Evolutionary conservation across 2,329 filamentous ascomycete species (phyloP).

Genomic region (Exophiala mesophila): DNA sequence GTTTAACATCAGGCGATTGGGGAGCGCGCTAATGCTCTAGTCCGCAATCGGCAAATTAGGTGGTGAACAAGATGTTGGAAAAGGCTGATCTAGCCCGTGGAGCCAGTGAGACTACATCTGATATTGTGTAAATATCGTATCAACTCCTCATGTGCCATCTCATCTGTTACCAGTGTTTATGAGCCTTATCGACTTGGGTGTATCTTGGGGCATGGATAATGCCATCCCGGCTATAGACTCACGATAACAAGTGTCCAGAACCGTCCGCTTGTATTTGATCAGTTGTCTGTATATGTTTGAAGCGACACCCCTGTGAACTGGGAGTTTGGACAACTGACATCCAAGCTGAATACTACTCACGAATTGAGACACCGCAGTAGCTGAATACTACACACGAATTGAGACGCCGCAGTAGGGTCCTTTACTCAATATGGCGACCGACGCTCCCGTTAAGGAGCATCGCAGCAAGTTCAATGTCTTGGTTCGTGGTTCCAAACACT

Average conservation of each 20-base stretch:
- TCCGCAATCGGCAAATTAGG: neutral
- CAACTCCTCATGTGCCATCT: neutral
- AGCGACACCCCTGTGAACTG: neutral
- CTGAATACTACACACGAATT: too few relatives aligned
- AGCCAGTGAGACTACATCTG: neutral
- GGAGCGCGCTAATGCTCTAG: neutral
- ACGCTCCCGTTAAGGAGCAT: neutral
- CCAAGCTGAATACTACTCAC: neutral
- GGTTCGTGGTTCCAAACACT: neutral
- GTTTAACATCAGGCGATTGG: neutral
- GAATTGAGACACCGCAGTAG: neutral
- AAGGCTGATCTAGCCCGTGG: neutral
- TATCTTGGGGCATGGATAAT: too few relatives aligned
- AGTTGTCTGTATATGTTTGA: neutral
- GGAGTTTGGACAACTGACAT: neutral
- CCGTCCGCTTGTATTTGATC: neutral
- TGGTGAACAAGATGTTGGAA: neutral
- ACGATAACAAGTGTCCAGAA: neutral
- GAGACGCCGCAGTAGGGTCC: too few relatives aligned
- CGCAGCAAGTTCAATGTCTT: slow-evolving; percentile 4
- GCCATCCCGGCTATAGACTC: too few relatives aligned
- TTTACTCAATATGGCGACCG: slow-evolving; percentile 1
- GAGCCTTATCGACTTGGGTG: too few relatives aligned
- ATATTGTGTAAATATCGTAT: neutral
- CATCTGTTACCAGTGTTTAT: neutral